Evolutionary conservation across 768 basidiomycete species (phyloP).

Genomic region (Coprinopsis sp.): DNA sequence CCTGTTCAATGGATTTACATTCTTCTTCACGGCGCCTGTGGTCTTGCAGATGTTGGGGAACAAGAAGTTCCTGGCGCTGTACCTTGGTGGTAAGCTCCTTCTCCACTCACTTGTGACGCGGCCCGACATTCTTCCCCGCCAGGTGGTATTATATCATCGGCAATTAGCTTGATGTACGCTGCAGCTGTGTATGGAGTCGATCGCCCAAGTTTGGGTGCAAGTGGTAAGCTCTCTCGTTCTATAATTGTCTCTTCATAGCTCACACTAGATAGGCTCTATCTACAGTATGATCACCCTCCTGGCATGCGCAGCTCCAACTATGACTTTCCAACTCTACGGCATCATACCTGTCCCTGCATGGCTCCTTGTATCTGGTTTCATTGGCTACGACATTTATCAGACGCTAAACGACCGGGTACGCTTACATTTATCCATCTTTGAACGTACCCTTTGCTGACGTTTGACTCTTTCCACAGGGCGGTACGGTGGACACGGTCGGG

Average conservation of each 20-base stretch:
- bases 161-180: slow-evolving; percentile 48
- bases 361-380: slow-evolving; percentile 64
- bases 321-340: slow-evolving; percentile 67
- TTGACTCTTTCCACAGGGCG: slow-evolving; percentile 33
- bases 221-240: slow-evolving; percentile 44
- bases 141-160: slow-evolving; percentile 60
- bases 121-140: slow-evolving; percentile 3
- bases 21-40: slow-evolving; percentile 68
- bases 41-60: slow-evolving; percentile 63
- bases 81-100: slow-evolving; percentile 63
- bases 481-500: slow-evolving; percentile 53
- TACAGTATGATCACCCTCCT: slow-evolving; percentile 68
- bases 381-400: slow-evolving; percentile 54
- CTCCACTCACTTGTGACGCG: neutral
- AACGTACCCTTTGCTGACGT: slow-evolving; percentile 1
- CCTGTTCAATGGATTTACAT: slow-evolving; percentile 73
- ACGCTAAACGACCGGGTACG: slow-evolving; percentile 37
- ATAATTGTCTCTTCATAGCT: slow-evolving; percentile 8
- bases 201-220: slow-evolving; percentile 58
- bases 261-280: slow-evolving; percentile 77
- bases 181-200: slow-evolving; percentile 31
- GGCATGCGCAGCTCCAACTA: slow-evolving; percentile 62
- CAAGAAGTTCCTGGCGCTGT: slow-evolving; percentile 63
- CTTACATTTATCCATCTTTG: neutral
- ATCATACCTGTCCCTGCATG: slow-evolving; percentile 80